Percentiles rank a stretch among this genome's conserved stretches.
These are phyloP conservation scores for Rhynchospora breviuscula DNA, from an alignment of 176 grass and related monocot species.

Conservation along the genomic window DNA sequence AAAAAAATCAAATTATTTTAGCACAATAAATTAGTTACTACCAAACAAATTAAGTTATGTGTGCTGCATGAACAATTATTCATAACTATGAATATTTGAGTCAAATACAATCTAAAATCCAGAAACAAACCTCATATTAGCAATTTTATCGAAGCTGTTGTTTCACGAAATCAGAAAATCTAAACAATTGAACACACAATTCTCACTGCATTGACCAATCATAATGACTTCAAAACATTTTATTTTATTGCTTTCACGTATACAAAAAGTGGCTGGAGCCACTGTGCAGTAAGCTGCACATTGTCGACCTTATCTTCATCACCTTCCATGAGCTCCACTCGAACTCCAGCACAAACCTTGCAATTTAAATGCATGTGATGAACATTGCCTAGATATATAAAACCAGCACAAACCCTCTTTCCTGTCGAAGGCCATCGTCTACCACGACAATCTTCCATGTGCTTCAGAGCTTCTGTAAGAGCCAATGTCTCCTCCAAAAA, in stretches of 20 bases:
- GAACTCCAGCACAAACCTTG: constrained; percentile 61
- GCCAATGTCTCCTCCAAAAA: too few species aligned
- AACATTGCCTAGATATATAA: constrained; percentile 43
- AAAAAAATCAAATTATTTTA: too few species aligned
- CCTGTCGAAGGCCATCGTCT: constrained; percentile 85
- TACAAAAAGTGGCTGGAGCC: constrained; percentile 43
- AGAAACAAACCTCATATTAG: too few species aligned
- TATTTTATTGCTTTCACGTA: constrained; percentile 40
- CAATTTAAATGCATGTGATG: constrained; percentile 53
- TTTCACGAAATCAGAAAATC: background rate
- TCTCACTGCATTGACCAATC: background rate
- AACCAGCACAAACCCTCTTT: constrained; percentile 57
- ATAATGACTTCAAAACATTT: background rate
- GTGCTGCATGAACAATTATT: too few species aligned
- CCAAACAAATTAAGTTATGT: too few species aligned
- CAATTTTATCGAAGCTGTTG: too few species aligned
- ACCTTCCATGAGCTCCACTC: constrained; percentile 63
- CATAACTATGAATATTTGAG: too few species aligned
- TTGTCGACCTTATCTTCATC: constrained; percentile 61
- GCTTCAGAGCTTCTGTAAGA: too few species aligned
- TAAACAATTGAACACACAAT: background rate
- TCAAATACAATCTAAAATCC: too few species aligned
- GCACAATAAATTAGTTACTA: too few species aligned
- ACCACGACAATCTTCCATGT: too few species aligned
- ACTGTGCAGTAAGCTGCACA: constrained; percentile 57